Evolutionary conservation across 2,329 filamentous ascomycete species (phyloP).

Genomic region (Fusarium armeniacum): DNA sequence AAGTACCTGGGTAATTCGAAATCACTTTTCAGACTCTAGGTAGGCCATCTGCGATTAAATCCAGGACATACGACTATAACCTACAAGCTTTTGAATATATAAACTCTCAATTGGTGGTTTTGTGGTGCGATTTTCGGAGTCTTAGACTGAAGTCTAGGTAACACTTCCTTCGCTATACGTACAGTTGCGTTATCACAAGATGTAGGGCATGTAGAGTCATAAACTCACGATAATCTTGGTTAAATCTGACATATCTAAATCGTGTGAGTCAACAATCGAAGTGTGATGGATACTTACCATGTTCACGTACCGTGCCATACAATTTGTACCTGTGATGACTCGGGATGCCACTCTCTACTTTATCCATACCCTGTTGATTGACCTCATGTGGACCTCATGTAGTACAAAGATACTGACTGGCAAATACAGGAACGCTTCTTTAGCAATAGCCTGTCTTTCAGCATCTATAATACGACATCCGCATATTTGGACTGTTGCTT

Average conservation of each 20-base stretch:
- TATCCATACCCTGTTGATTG: background rate
- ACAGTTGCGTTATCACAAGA: no score
- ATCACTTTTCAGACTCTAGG: background rate
- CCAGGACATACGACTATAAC: background rate
- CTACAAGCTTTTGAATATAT: constrained; percentile 2
- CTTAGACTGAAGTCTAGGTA: no score
- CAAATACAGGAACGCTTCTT: background rate
- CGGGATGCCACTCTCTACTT: background rate
- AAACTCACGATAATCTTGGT: constrained; percentile 21
- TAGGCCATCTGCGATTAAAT: background rate
- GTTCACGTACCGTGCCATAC: background rate
- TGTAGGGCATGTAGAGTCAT: background rate
- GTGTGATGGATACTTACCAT: background rate
- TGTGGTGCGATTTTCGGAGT: no score
- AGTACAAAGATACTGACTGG: background rate
- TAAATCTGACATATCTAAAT: background rate
- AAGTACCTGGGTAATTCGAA: background rate
- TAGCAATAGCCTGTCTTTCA: background rate
- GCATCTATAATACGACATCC: background rate
- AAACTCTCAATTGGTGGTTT: constrained; percentile 1
- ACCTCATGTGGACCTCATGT: background rate
- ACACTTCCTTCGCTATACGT: no score
- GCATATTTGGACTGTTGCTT: background rate
- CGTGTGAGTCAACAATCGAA: constrained; percentile 5
- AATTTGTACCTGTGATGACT: constrained; percentile 1